Percentiles rank a stretch among this genome's conserved stretches.
Conservation (phyloP, 108 stramenopile species). For the Cyclotella baltica region DNA sequence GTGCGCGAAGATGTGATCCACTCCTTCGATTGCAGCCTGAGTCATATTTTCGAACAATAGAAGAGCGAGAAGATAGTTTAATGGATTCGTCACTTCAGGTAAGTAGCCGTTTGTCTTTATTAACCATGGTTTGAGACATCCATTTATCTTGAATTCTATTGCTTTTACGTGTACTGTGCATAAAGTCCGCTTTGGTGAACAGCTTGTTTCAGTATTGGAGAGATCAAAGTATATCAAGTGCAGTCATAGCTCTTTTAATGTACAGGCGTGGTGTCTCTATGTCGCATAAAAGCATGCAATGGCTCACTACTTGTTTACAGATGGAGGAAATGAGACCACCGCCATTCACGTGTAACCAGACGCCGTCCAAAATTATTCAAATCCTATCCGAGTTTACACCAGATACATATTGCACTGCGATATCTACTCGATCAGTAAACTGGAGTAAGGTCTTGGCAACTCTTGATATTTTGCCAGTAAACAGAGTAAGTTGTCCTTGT, state of each 20-base stretch:
- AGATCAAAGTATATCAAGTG: constrained; percentile 1
- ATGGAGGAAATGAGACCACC: neutral
- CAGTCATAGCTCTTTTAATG: constrained; percentile 23
- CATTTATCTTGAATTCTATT: too few species aligned
- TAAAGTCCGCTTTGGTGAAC: constrained; percentile 36
- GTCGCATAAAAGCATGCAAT: constrained; percentile 31
- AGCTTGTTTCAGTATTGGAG: constrained; percentile 38
- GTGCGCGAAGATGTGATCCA: constrained; percentile 64
- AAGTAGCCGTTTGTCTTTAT: constrained; percentile 1
- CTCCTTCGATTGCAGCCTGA: constrained; percentile 42
- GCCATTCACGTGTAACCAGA: neutral
- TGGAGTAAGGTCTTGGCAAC: constrained; percentile 38
- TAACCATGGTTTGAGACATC: too few species aligned
- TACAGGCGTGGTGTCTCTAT: constrained; percentile 24
- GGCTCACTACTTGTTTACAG: constrained; percentile 34
- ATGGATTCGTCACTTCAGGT: constrained; percentile 38
- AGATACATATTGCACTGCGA: neutral
- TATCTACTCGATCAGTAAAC: constrained; percentile 5
- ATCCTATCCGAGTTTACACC: neutral
- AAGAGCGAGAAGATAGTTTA: constrained; percentile 25
- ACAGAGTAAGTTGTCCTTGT: constrained; percentile 32
- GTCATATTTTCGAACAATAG: constrained; percentile 28
- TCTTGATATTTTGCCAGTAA: constrained; percentile 6
- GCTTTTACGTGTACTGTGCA: neutral
- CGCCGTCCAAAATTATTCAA: neutral